Conservation (phyloP, 129 eudicot genomes). For the Kitagawia praeruptora region DNA sequence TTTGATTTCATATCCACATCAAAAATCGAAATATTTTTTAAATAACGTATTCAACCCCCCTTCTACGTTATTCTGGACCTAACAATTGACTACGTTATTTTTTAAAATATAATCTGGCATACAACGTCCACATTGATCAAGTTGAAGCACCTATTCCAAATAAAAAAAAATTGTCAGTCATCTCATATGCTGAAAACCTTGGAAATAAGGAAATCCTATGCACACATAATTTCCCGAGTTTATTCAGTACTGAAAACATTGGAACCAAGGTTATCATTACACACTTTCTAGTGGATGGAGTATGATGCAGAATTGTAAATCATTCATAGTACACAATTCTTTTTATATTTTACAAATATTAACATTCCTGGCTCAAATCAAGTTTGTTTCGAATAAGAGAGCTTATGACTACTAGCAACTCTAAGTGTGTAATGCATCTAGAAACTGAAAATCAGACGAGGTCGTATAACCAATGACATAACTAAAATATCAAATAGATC, state of each 20-base stretch:
- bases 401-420: background rate
- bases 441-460: background rate
- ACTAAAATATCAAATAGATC: background rate
- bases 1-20: too few relatives aligned
- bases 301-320: background rate
- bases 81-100: too few relatives aligned
- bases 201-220: background rate
- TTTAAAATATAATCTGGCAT: slow-evolving; percentile 64
- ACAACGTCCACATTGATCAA: slow-evolving; percentile 84
- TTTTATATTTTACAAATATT: background rate
- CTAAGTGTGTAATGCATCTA: background rate
- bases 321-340: background rate
- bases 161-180: background rate
- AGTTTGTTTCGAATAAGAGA: background rate
- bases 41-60: too few relatives aligned
- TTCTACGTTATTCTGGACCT: too few relatives aligned
- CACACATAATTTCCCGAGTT: background rate
- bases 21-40: too few relatives aligned
- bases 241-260: background rate
- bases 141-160: slow-evolving; percentile 63
- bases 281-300: background rate
- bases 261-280: background rate
- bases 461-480: background rate
- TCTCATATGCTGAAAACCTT: background rate
- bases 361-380: background rate